Conservation (phyloP, 1,139 yeast genomes). For the Suhomyces yuchorum region DNA sequence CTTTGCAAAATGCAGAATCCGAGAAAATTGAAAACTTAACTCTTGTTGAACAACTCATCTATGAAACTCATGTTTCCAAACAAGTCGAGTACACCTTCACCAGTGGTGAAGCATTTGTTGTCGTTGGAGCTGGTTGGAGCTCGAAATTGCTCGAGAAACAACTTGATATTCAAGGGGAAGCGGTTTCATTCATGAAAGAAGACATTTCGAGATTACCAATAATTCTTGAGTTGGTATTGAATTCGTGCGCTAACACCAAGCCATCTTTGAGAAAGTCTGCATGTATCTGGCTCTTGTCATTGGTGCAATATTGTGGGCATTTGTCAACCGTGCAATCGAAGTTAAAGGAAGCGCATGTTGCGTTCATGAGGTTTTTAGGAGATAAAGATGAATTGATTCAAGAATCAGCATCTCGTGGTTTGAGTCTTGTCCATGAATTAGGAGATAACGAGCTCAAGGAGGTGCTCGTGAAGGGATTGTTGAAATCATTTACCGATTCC, state of each 20-base stretch:
- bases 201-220: slow-evolving; percentile 29
- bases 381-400: slow-evolving; percentile 84
- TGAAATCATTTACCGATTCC: slow-evolving; percentile 77
- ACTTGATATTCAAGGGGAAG: slow-evolving; percentile 51
- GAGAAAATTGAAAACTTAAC: slow-evolving; percentile 24
- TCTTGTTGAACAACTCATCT: slow-evolving; percentile 47
- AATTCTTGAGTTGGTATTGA: slow-evolving; percentile 51
- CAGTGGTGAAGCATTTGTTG: slow-evolving; percentile 80
- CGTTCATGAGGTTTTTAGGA: slow-evolving; percentile 74
- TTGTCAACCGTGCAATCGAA: slow-evolving; percentile 42
- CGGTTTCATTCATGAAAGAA: slow-evolving; percentile 21
- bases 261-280: slow-evolving; percentile 76
- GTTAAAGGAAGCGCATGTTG: slow-evolving; percentile 62
- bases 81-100: slow-evolving; percentile 75
- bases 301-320: slow-evolving; percentile 73
- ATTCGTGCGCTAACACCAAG: slow-evolving; percentile 61
- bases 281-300: slow-evolving; percentile 82
- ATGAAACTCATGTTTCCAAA: slow-evolving; percentile 63
- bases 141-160: slow-evolving; percentile 56
- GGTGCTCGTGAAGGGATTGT: slow-evolving; percentile 69
- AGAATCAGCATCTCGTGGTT: slow-evolving; percentile 89
- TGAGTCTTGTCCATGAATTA: slow-evolving; percentile 76
- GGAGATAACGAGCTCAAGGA: slow-evolving; percentile 74
- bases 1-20: neutral
- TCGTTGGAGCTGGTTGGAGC: slow-evolving; percentile 76